These are phyloP conservation scores for Penicillium atrosanguineum DNA, from an alignment of 495 filamentous ascomycete species.

Conservation along the genomic window DNA sequence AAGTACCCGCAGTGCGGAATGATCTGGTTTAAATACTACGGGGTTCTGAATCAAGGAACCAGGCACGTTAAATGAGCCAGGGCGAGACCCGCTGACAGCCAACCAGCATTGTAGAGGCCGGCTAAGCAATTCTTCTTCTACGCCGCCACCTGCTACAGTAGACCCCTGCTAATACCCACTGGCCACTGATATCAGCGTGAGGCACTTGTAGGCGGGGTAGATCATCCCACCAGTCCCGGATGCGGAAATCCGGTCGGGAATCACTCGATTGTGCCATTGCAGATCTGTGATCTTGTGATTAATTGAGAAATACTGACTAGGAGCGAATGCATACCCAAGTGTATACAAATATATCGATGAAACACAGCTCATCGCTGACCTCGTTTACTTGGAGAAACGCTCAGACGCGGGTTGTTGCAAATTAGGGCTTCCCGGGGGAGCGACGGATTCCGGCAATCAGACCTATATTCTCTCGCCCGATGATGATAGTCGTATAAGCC, in stretches of 20 bases:
- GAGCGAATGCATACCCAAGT: background rate
- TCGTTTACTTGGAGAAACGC: background rate
- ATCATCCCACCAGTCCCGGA: background rate
- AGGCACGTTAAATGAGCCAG: background rate
- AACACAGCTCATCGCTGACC: background rate
- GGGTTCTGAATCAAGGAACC: background rate
- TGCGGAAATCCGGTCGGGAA: slow-evolving; percentile 1
- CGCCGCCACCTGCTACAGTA: slow-evolving; percentile 4
- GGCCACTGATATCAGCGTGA: slow-evolving; percentile 14
- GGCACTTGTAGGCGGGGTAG: slow-evolving; percentile 11
- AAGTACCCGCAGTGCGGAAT: background rate
- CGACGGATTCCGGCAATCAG: slow-evolving; percentile 16
- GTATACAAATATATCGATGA: background rate
- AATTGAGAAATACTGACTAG: background rate
- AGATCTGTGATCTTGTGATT: background rate
- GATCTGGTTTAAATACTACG: slow-evolving; percentile 3
- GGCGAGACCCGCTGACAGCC: background rate
- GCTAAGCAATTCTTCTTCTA: slow-evolving; percentile 12
- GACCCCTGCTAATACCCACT: slow-evolving; percentile 3
- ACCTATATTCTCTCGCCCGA: background rate
- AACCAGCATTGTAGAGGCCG: background rate
- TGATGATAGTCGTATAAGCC: background rate
- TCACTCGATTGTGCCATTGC: background rate
- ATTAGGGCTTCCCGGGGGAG: slow-evolving; percentile 15
- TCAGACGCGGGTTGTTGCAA: background rate